Evolutionary conservation across 306 rosid species (phyloP), one percentile per base, ranked within the genome.

Genomic region (Biancaea sappan): DNA sequence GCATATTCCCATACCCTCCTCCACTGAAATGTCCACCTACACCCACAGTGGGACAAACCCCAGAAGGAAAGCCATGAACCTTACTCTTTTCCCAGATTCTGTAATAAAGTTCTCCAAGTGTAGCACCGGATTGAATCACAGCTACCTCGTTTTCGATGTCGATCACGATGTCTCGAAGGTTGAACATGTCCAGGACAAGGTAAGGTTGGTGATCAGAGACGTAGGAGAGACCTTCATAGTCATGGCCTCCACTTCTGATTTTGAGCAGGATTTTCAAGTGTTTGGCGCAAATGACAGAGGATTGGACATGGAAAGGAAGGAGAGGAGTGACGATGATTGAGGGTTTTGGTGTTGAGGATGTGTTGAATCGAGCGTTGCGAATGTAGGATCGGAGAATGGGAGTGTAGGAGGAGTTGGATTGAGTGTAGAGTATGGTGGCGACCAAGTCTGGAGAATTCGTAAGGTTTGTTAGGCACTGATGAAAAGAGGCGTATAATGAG

Each of bases 381-480:
- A 43, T 43, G 18, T 43, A 43, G 16, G 16, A 0, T 43, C 9
- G 48, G 48, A 43, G 48, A 10, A 43, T 14, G 5, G 48, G 5
- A 1, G 48, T 1, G 18, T 43, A 43, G 18, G 48, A 43, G 14
- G 18, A 0, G 48, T 43, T 84, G 47, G 68, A 25, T 57, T 52
- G 85, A 19, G 87, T 25, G 43, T 60, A 85, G 51, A 90, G 37
- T 18, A 80, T 71, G 59, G 40, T 8, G 22, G 88, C 78, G n/a
- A 85, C 46, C 28, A 72, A 66, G 34, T 62, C 35, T 1, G 87
- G 18, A 24, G 71, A 43, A 43, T 75, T 62, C 2, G 92, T 79
- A 50, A 69, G 72, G 48, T 81, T 79, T 56, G 81, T 41, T 6
- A 92, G 73, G 63, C 97, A 92, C 1, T 72, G 75, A 40, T 90